Base-by-base conservation (phyloP, 1,139 yeast species). In the Oligophagozyma castellii region DNA sequence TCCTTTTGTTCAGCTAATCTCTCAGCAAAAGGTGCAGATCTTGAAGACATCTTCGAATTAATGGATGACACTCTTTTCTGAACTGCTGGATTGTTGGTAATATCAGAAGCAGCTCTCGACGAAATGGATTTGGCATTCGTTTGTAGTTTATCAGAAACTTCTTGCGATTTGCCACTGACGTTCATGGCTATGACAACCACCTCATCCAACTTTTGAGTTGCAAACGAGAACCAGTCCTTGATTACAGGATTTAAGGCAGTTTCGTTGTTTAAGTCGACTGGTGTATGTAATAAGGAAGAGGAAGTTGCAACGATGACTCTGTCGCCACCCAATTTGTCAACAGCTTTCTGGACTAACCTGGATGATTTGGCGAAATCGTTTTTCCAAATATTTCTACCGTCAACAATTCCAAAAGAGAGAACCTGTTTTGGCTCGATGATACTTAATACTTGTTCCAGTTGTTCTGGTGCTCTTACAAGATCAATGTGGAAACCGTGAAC, bases 361-460 rank as follows among this genome's bases (percentile, higher is more conserved):
- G 84, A 65, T 44, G 98, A 93, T 65, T 74, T 73, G 53, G 89
- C 61, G 53, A 77, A 80, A 68, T 89, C 80, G 59, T 93, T 78
- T 73, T 89, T 89, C 98, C 98, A 89, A 64, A 89, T 81, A 75
- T 89, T 89, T 75, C 98, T 84, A 67, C 98, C 98, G 53, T 83
- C 93, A 52, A 89, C 89, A 51, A 89, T 73, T 80, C 98, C 98
- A 44, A 78, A 94, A 42, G 96, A 86, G 56, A 89, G 70, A 42
- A 69, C 63, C 69, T 89, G 94, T 48, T 73, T 68, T 35, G 59
- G 61, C 42, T 66, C 55, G 39, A 86, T 64, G 53, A 78, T 67
- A 35, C 70, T 63, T 38, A 70, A 63, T 50, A 81, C 93, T 34
- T 73, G 81, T 34, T 83, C 89, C 44, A 89, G 74, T 71, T 89